These are phyloP conservation scores for Curvularia lunata DNA, from an alignment of 2,329 filamentous ascomycete genomes.

Conservation along the genomic window DNA sequence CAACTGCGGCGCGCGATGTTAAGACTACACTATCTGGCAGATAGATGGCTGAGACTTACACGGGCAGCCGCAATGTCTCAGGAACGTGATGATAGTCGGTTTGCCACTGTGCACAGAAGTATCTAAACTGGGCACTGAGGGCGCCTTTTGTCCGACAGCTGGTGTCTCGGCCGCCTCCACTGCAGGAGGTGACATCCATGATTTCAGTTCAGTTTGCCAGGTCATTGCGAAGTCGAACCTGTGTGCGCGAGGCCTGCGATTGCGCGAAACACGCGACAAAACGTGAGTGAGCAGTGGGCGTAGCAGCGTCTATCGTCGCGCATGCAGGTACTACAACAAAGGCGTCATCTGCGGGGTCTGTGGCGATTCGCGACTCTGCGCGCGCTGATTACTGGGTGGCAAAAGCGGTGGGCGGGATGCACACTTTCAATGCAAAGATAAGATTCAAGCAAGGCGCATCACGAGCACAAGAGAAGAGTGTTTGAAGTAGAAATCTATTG, in stretches of 20 bases:
- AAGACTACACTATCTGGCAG: not conserved
- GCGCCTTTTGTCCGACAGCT: constrained; percentile 62
- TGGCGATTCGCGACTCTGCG: not conserved
- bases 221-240: constrained; percentile 36
- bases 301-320: too few relatives aligned
- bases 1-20: constrained; percentile 56
- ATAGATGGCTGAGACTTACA: constrained; percentile 60
- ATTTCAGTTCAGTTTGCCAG: constrained; percentile 51
- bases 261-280: not conserved
- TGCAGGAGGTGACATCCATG: constrained; percentile 50
- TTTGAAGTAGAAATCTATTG: constrained; percentile 40
- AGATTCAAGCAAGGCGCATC: not conserved
- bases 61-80: constrained; percentile 76
- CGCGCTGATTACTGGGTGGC: not conserved
- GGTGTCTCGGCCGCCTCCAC: constrained; percentile 53
- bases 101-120: constrained; percentile 59
- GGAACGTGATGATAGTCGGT: constrained; percentile 69
- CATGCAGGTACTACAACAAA: not conserved
- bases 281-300: not conserved
- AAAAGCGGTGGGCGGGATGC: too few relatives aligned
- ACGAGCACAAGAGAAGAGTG: constrained; percentile 1
- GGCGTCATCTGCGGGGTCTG: constrained; percentile 1
- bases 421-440: not conserved
- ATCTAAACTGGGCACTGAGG: constrained; percentile 59
- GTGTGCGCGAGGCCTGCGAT: too few relatives aligned